Base-by-base conservation (phyloP, 2,329 filamentous ascomycete species). In the Colletotrichum phormii region DNA sequence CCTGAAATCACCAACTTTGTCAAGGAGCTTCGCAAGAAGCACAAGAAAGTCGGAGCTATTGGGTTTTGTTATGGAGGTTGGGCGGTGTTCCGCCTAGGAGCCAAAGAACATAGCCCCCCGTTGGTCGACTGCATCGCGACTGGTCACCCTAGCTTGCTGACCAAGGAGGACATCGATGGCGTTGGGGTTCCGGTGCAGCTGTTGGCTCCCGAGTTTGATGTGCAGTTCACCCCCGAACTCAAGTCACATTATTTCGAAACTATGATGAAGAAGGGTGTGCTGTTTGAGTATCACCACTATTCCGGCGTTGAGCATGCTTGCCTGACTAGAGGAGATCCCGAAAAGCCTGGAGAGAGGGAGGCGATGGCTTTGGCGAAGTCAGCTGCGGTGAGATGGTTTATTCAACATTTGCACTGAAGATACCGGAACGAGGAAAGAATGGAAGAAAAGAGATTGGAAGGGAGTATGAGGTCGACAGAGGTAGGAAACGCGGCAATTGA, bases 41-140 rank as follows among this genome's bases (percentile, higher is more conserved):
- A 83, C 75, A 74, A 75, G 5, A 82, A 79, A 46, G 72, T 87
- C 12, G 86, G 79, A 4, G 86, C 84, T 0, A 78, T 87, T 2
- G 87, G 87, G 2, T 89, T 82, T 75, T 89, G 87, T 78, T 89
- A 83, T 65, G 87, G 87, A 15, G 86, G 86, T 6, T 89, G 87
- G 88, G 87, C 84, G 0, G 80, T 80, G 4, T 84, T 88, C 68
- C 83, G 84, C 1, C 82, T 89, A 0, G 87, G 81, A 0, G 80
- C 83, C 1, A 71, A 66, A 11, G 83, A 84, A 70, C 79, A 78
- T 13, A 18, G 37, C 13, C 72, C 81, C n/a, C 77, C 77, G 2
- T 77, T 89, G 2, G 82, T 89, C 5, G 86, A 89, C 69, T 84
- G 80, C 74, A 80, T 88, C 49, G 79, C 81, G 1, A 79, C 79